Evolutionary conservation across 2,329 filamentous ascomycete genomes (phyloP).

Genomic region (Aspergillus quadricinctus): DNA sequence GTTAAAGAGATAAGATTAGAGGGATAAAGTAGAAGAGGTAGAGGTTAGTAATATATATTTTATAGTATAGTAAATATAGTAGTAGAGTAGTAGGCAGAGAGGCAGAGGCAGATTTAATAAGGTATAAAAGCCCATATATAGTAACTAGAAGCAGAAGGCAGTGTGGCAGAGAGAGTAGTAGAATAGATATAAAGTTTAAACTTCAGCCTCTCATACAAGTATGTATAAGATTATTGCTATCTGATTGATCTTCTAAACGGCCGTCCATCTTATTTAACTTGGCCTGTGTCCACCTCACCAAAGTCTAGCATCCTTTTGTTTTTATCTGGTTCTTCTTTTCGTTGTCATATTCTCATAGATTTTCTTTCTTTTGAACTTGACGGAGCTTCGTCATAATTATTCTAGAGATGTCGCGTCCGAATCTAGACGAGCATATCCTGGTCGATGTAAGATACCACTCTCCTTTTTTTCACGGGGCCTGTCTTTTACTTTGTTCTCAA

Average conservation of each 20-base stretch:
- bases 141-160: too few relatives aligned
- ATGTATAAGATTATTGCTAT: too few relatives aligned
- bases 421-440: constrained; percentile 28
- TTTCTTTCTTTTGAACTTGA: not conserved
- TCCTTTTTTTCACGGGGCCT: not conserved
- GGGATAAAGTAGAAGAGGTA: too few relatives aligned
- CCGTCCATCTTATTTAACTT: not conserved
- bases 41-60: too few relatives aligned
- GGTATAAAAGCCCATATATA: too few relatives aligned
- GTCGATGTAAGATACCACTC: constrained; percentile 26
- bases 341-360: not conserved
- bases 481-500: not conserved
- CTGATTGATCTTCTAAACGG: not conserved
- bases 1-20: too few relatives aligned
- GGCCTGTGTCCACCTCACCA: not conserved
- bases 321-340: not conserved
- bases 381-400: not conserved
- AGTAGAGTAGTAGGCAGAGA: too few relatives aligned
- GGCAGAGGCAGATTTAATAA: too few relatives aligned
- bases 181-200: too few relatives aligned
- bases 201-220: too few relatives aligned
- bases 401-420: constrained; percentile 25
- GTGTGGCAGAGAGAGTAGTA: too few relatives aligned
- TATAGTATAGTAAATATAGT: too few relatives aligned
- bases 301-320: not conserved